These are phyloP conservation scores for Boletus sp. DNA, from an alignment of 768 basidiomycete species.

Conservation along the genomic window DNA sequence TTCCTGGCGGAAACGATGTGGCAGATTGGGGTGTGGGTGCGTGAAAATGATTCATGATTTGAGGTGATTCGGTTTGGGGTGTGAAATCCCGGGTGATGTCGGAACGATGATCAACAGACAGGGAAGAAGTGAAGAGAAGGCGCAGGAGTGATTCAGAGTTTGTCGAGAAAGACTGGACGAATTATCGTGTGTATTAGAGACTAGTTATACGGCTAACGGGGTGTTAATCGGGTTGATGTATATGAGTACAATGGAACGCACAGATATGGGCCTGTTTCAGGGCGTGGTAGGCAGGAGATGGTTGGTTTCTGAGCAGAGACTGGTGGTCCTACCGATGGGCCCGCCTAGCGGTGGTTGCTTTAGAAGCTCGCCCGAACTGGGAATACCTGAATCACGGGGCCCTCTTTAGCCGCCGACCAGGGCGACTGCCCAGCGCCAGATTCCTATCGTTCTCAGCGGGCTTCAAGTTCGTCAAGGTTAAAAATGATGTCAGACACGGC, in stretches of 20 bases:
- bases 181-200: neutral
- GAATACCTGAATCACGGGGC: conserved; percentile 5
- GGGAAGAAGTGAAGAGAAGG: neutral
- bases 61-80: neutral
- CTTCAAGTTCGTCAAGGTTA: neutral
- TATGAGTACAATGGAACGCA: conserved; percentile 5
- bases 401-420: conserved; percentile 8
- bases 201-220: conserved; percentile 5
- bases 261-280: conserved; percentile 14
- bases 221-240: conserved; percentile 4
- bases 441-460: neutral
- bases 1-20: conserved; percentile 9
- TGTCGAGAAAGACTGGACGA: conserved; percentile 2
- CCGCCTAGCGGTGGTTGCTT: conserved; percentile 9
- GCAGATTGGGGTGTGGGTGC: conserved; percentile 20
- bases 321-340: neutral
- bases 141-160: neutral
- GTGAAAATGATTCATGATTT: conserved; percentile 25
- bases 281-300: neutral
- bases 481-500: neutral
- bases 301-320: conserved; percentile 1
- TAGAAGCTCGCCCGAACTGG: conserved; percentile 11
- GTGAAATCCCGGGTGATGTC: neutral
- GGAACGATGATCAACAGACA: neutral
- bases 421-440: neutral